Base-by-base conservation (phyloP, 2,329 filamentous ascomycete species). In the Monilinia vaccinii-corymbosi region DNA sequence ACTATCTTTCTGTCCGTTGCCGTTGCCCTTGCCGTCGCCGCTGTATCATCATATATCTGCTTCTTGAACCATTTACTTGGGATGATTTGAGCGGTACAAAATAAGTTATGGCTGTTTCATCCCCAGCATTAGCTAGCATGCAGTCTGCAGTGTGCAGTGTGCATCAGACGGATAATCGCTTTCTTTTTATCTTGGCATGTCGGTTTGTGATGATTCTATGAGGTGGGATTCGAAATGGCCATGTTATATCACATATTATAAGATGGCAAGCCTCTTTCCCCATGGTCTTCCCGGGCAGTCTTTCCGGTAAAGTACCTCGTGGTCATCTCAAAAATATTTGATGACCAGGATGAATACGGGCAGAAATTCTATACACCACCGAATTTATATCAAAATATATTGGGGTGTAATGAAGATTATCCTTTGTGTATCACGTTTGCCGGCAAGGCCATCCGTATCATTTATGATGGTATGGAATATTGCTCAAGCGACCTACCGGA, bases 371-470 rank as follows among this genome's bases (percentile, higher is more conserved):
- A 18, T 45, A 36, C 31, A 40, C 38, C 31, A 42, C 49, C 48
- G 62, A 57, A 60, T 42, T 62, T 60, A 62, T 60, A 63, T 58
- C 61, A 31, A 51, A 60, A 61, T 53, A 49, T 60, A 66, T 66
- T 64, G 57, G 48, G 36, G 55, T 51, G 58, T 42, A 61, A 60
- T 60, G 25, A 60, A 61, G 45, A 45, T 25, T 31, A 36, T 28
- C 38, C 56, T 45, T 44, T 46, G 32, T 52, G 58, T 56, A 56
- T 65, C 62, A 63, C 55, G 58, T 52, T 65, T 49, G 31, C 48
- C 62, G 62, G 62, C 57, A 62, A 45, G 21, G 21, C 60, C 49
- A 45, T 55, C 61, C 62, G 64, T 55, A 36, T 40, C 58, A 52
- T 23, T 38, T 40, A 38, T 11, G 21, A 40, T 23, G 9, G n/a